Evolutionary conservation across 2,329 filamentous ascomycete genomes (phyloP).

Genomic region (Colletotrichum falcatum): DNA sequence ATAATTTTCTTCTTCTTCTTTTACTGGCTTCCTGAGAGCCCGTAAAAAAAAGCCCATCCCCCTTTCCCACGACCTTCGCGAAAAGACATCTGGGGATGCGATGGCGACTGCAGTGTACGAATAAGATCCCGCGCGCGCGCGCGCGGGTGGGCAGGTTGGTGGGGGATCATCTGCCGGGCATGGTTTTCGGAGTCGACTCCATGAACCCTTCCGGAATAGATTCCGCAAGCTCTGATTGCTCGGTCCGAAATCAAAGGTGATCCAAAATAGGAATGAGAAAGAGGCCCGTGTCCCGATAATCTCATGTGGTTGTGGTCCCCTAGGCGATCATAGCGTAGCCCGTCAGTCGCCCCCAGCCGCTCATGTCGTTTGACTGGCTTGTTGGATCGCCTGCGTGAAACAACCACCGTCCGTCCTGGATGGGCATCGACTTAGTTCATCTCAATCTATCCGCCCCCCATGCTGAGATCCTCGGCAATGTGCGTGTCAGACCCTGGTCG

Average conservation of each 20-base stretch:
- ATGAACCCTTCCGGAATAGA: background rate
- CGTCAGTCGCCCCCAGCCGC: background rate
- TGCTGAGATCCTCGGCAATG: too few relatives aligned
- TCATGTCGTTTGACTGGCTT: background rate
- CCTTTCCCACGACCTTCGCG: too few relatives aligned
- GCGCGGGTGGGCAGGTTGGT: too few relatives aligned
- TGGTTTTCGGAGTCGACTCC: too few relatives aligned
- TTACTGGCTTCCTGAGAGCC: too few relatives aligned
- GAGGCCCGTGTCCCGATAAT: background rate
- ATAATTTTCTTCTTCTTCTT: too few relatives aligned
- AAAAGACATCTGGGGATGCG: background rate
- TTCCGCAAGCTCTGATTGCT: background rate
- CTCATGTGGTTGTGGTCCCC: background rate
- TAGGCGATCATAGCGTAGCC: background rate
- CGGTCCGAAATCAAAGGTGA: background rate
- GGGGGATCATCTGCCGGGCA: too few relatives aligned
- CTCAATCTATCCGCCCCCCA: background rate
- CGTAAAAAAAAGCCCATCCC: too few relatives aligned
- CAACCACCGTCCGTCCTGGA: background rate
- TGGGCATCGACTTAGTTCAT: background rate
- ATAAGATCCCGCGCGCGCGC: too few relatives aligned
- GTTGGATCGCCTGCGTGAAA: background rate
- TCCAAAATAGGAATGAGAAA: background rate
- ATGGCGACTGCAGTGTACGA: too few relatives aligned
- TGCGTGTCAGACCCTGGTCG: background rate